These are phyloP conservation scores for Neoconidiobolus thromboides DNA, from an alignment of 371 early-diverging fungal genomes.

Conservation along the genomic window DNA sequence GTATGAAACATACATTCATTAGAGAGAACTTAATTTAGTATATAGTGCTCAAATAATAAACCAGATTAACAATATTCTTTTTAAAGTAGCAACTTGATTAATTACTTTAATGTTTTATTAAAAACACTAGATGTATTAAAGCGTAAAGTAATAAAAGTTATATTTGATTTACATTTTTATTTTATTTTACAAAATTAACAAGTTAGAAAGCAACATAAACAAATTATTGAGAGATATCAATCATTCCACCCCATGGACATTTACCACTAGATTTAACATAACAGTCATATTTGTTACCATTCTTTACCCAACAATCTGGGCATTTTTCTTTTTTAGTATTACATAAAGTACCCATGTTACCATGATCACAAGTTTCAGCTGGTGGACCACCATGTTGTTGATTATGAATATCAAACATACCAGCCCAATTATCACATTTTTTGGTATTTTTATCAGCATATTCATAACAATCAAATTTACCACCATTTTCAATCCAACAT, in stretches of 20 bases:
- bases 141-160: too few species aligned
- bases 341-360: neutral
- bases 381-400: neutral
- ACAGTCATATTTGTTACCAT: constrained; percentile 1
- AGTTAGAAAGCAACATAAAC: neutral
- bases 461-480: neutral
- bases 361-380: neutral
- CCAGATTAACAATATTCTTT: too few species aligned
- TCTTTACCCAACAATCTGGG: neutral
- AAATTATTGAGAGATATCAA: neutral
- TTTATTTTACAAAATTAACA: neutral
- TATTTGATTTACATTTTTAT: neutral
- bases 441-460: neutral
- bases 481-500: neutral
- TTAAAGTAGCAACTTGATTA: too few species aligned
- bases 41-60: too few species aligned
- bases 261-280: neutral
- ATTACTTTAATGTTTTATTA: too few species aligned
- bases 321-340: neutral
- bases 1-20: too few species aligned
- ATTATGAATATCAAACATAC: neutral
- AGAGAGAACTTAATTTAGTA: too few species aligned
- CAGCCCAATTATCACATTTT: neutral
- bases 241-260: neutral
- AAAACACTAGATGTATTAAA: too few species aligned